These are phyloP conservation scores for Schwanniomyces polymorphus DNA, from an alignment of 805 yeast genomes.

Conservation along the genomic window DNA sequence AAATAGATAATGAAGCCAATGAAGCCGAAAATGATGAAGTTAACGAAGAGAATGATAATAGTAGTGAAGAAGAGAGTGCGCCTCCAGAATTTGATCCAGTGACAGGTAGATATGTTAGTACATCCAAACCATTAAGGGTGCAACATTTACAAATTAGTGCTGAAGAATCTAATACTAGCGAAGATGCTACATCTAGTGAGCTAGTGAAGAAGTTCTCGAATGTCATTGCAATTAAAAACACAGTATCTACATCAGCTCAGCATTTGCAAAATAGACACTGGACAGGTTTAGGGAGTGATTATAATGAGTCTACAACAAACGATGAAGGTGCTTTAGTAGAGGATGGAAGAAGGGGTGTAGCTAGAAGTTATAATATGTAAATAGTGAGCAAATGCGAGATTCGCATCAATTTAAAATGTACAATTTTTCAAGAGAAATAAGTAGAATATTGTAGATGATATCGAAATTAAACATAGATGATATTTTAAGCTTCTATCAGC, in stretches of 20 bases:
- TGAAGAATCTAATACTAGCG: slow-evolving; percentile 21
- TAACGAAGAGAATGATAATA: slow-evolving; percentile 16
- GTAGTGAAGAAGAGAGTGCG: slow-evolving; percentile 44
- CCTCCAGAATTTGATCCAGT: slow-evolving; percentile 89
- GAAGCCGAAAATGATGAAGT: slow-evolving; percentile 25
- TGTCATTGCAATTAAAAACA: slow-evolving; percentile 65
- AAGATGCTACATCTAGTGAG: slow-evolving; percentile 22
- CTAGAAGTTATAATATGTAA: slow-evolving; percentile 68
- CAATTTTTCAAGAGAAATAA: neutral
- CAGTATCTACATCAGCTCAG: slow-evolving; percentile 87
- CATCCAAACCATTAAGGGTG: slow-evolving; percentile 73
- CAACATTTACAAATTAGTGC: slow-evolving; percentile 64
- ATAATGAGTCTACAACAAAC: slow-evolving; percentile 36
- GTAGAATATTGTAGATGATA: neutral
- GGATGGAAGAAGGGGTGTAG: slow-evolving; percentile 84
- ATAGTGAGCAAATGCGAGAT: slow-evolving; percentile 17
- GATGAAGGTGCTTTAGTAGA: slow-evolving; percentile 72
- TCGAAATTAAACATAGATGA: neutral
- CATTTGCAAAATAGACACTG: slow-evolving; percentile 72
- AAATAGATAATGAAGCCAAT: slow-evolving; percentile 37
- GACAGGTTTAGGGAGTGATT: slow-evolving; percentile 93
- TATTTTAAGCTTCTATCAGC: neutral
- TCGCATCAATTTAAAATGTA: neutral
- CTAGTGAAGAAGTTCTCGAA: slow-evolving; percentile 59
- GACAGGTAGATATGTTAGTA: slow-evolving; percentile 70